Percentiles rank a stretch among this genome's conserved stretches.
phyloP scores from a whole-genome alignment of 163 green algal genomes.

The Coccomyxa subellipsoidea region DNA sequence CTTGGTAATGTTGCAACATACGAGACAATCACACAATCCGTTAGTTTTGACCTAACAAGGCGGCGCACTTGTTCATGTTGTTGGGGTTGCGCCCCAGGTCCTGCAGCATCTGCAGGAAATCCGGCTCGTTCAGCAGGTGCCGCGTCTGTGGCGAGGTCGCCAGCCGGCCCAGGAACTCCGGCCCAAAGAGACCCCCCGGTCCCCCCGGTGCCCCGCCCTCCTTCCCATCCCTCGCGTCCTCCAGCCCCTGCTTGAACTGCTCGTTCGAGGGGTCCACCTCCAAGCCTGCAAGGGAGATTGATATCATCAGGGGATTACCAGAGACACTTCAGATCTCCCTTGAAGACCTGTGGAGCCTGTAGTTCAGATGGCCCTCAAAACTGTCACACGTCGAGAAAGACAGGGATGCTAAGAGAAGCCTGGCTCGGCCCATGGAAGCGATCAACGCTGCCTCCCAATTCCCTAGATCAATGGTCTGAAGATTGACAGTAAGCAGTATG shows the following conservation, averaged over 20 bases:
- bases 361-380: no score
- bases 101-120: conserved; percentile 87
- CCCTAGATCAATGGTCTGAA: no score
- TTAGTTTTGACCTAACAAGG: not conserved
- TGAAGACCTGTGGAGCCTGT: no score
- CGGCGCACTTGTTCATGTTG: conserved; percentile 42
- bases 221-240: conserved; percentile 51
- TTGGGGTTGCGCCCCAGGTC: conserved; percentile 64
- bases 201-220: conserved; percentile 3
- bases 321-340: no score
- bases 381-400: no score
- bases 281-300: conserved; percentile 61
- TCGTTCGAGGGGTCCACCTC: conserved; percentile 75
- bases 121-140: conserved; percentile 68
- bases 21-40: no score
- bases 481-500: no score
- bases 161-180: conserved; percentile 80
- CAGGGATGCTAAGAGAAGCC: no score
- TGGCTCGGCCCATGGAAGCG: no score
- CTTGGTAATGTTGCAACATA: no score
- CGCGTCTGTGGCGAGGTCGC: conserved; percentile 76
- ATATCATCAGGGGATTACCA: no score
- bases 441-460: no score
- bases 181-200: conserved; percentile 58
- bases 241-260: conserved; percentile 62